Conservation (phyloP, 306 rosid genomes). For the Corylus heterophylla region DNA sequence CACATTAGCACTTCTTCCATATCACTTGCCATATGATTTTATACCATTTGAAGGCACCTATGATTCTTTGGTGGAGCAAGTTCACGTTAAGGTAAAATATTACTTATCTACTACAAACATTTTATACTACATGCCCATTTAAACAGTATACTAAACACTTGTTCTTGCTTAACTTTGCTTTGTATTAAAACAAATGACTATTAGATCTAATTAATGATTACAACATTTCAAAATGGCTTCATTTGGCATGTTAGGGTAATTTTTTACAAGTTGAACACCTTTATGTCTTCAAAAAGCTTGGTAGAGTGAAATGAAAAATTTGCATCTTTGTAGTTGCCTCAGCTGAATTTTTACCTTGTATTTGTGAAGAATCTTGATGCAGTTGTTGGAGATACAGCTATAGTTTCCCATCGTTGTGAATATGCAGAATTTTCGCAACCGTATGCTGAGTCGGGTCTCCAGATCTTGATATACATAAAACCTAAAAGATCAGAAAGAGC, state of each 20-base stretch:
- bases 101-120: neutral
- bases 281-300: too few species aligned
- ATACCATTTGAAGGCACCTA: constrained; percentile 2
- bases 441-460: neutral
- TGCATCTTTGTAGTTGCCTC: neutral
- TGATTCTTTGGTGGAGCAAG: constrained; percentile 16
- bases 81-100: constrained; percentile 1
- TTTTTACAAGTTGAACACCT: too few species aligned
- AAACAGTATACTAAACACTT: neutral
- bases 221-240: too few species aligned
- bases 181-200: too few species aligned
- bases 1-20: constrained; percentile 9
- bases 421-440: neutral
- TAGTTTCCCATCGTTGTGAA: neutral
- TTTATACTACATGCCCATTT: neutral
- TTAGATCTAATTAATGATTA: too few species aligned
- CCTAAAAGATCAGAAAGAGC: neutral
- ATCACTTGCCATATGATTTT: constrained; percentile 6
- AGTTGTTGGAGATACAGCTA: constrained; percentile 8
- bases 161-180: too few species aligned
- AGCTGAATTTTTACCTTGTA: neutral
- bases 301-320: too few species aligned
- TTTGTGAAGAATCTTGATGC: constrained; percentile 9
- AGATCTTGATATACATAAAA: neutral
- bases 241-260: too few species aligned